These are phyloP conservation scores for Periglandula ipomoeae DNA, from an alignment of 2,329 filamentous ascomycete species.

Conservation along the genomic window DNA sequence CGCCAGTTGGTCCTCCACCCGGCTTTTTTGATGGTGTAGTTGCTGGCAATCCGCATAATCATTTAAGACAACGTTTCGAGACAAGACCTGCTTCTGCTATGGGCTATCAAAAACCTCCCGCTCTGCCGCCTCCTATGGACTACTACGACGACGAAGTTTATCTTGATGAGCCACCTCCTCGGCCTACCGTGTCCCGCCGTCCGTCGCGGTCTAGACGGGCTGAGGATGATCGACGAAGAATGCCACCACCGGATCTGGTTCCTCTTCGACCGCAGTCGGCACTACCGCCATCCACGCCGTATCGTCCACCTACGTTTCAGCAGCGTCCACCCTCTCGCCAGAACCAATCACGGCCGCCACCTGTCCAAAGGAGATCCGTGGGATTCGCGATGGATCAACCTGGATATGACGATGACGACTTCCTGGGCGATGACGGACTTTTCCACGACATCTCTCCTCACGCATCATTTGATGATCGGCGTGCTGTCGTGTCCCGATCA, in stretches of 20 bases:
- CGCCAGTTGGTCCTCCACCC: constrained; percentile 17
- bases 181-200: constrained; percentile 27
- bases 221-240: constrained; percentile 35
- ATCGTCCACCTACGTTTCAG: constrained; percentile 18
- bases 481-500: constrained; percentile 22
- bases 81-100: constrained; percentile 29
- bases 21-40: constrained; percentile 20
- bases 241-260: constrained; percentile 37
- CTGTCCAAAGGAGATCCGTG: constrained; percentile 20
- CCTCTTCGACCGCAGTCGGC: constrained; percentile 27
- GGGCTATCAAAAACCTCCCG: constrained; percentile 22
- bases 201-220: constrained; percentile 33
- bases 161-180: constrained; percentile 27
- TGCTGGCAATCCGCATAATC: constrained; percentile 15
- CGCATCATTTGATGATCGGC: constrained; percentile 23
- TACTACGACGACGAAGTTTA: constrained; percentile 30
- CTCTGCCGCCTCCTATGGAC: constrained; percentile 12
- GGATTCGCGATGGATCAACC: constrained; percentile 20
- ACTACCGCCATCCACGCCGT: constrained; percentile 19
- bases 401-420: constrained; percentile 30
- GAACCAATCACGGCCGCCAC: constrained; percentile 22
- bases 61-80: constrained; percentile 25
- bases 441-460: constrained; percentile 31
- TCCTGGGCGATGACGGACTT: constrained; percentile 23
- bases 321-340: constrained; percentile 16